A percentile compares a stretch with the other conserved stretches of the same genome.
These are phyloP conservation scores for Zopfia rhizophila DNA, from an alignment of 2,329 filamentous ascomycete species.

Conservation along the genomic window DNA sequence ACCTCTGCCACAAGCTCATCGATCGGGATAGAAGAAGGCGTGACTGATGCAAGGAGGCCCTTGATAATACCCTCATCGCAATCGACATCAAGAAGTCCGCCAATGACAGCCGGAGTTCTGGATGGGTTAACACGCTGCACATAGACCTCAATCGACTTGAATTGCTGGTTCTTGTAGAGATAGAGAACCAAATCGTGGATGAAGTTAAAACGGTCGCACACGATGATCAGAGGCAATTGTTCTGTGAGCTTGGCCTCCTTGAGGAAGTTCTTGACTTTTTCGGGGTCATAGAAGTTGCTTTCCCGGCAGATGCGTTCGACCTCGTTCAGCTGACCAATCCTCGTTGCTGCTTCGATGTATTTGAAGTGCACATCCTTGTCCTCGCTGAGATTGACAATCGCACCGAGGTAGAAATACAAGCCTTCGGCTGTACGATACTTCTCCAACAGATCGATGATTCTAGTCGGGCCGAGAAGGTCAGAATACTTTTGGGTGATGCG, in stretches of 20 bases:
- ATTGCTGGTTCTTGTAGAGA: slow-evolving; percentile 98
- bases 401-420: slow-evolving; percentile 97
- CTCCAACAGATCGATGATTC: slow-evolving; percentile 92
- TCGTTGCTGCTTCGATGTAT: slow-evolving; percentile 97
- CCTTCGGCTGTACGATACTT: slow-evolving; percentile 98
- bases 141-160: slow-evolving; percentile 98
- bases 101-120: slow-evolving; percentile 90
- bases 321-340: slow-evolving; percentile 92
- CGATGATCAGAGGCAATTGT: slow-evolving; percentile 95
- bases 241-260: slow-evolving; percentile 94
- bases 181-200: slow-evolving; percentile 96
- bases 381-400: slow-evolving; percentile 96
- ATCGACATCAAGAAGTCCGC: slow-evolving; percentile 93
- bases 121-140: slow-evolving; percentile 96
- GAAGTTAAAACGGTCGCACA: slow-evolving; percentile 99
- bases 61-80: slow-evolving; percentile 98
- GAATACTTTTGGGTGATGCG: slow-evolving; percentile 98
- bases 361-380: slow-evolving; percentile 98
- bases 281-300: slow-evolving; percentile 84
- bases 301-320: slow-evolving; percentile 98
- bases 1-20: slow-evolving; percentile 94
- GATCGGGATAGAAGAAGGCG: slow-evolving; percentile 86
- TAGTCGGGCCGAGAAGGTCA: slow-evolving; percentile 87
- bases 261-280: slow-evolving; percentile 99
- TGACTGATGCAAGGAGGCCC: slow-evolving; percentile 84